phyloP scores from a whole-genome alignment of 768 basidiomycete species.

The Aureoboletus auriporus region DNA sequence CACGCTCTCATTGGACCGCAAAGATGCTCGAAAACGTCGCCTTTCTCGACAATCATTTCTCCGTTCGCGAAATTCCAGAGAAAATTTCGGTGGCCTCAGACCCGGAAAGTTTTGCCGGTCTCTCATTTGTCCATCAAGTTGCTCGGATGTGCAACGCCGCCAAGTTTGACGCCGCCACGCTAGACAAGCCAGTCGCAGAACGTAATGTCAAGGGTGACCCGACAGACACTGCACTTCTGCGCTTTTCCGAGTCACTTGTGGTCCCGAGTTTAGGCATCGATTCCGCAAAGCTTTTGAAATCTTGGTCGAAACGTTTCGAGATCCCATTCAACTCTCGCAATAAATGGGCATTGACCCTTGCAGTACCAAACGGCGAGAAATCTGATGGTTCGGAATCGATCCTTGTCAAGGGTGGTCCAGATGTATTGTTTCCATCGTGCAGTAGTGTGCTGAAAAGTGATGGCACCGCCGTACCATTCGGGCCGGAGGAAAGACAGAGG shows the following conservation, averaged over 20 bases:
- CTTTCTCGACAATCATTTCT: conserved; percentile 29
- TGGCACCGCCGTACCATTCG: conserved; percentile 31
- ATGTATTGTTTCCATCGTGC: conserved; percentile 43
- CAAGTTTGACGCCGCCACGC: conserved; percentile 37
- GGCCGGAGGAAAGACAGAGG: conserved; percentile 15
- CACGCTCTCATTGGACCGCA: neutral
- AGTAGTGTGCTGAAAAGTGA: conserved; percentile 28
- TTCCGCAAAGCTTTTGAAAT: conserved; percentile 11
- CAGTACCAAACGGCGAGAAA: conserved; percentile 11
- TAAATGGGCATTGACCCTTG: conserved; percentile 53
- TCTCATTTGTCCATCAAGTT: conserved; percentile 32
- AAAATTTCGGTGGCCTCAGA: conserved; percentile 7
- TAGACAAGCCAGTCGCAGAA: conserved; percentile 25
- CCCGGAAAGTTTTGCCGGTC: conserved; percentile 10
- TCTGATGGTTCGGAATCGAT: conserved; percentile 27
- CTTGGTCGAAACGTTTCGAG: conserved; percentile 28
- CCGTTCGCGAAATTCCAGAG: conserved; percentile 10
- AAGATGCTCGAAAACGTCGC: conserved; percentile 38
- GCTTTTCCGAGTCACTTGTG: conserved; percentile 38
- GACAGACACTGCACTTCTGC: conserved; percentile 50
- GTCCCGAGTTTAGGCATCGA: conserved; percentile 17
- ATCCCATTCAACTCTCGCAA: conserved; percentile 48
- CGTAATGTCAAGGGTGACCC: conserved; percentile 42
- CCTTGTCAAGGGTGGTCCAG: conserved; percentile 57
- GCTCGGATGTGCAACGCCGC: conserved; percentile 56